These are phyloP conservation scores for Epichloe aotearoae DNA, from an alignment of 2,329 filamentous ascomycete species.

Conservation along the genomic window DNA sequence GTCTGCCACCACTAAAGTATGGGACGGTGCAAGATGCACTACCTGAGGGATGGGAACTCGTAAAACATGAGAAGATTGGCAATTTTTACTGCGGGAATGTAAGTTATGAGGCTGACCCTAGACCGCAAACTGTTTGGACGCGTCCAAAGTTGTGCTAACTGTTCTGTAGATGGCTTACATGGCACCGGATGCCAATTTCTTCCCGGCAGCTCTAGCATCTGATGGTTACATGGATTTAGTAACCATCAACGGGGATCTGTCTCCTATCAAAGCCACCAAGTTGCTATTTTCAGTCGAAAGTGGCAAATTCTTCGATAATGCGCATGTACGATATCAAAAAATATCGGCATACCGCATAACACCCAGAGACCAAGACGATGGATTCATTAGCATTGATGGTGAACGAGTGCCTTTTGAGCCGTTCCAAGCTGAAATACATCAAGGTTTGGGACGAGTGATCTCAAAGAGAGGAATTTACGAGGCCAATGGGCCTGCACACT, in stretches of 20 bases:
- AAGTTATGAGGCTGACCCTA: slow-evolving; percentile 16
- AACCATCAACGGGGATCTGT: slow-evolving; percentile 63
- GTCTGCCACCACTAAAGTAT: slow-evolving; percentile 61
- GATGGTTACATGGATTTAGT: slow-evolving; percentile 83
- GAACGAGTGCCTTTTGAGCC: slow-evolving; percentile 77
- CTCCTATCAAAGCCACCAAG: slow-evolving; percentile 49
- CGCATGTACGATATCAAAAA: slow-evolving; percentile 69
- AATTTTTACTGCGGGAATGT: slow-evolving; percentile 91
- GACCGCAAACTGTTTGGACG: not conserved
- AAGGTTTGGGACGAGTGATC: slow-evolving; percentile 69
- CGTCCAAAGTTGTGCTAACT: slow-evolving; percentile 4
- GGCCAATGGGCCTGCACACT: slow-evolving; percentile 37
- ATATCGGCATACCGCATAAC: slow-evolving; percentile 76
- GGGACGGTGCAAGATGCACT: slow-evolving; percentile 69
- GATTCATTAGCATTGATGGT: slow-evolving; percentile 90
- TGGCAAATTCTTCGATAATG: slow-evolving; percentile 66
- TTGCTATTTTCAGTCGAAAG: slow-evolving; percentile 61
- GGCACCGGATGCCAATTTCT: slow-evolving; percentile 78
- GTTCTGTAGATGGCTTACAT: slow-evolving; percentile 66
- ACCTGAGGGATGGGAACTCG: slow-evolving; percentile 62
- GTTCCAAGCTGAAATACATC: slow-evolving; percentile 84
- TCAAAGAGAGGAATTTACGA: slow-evolving; percentile 67
- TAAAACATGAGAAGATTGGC: slow-evolving; percentile 64
- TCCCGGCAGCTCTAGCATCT: slow-evolving; percentile 64
- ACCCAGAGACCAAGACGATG: slow-evolving; percentile 56